phyloP scores from a whole-genome alignment of 495 filamentous ascomycete species.

The Neurospora intermedia region DNA sequence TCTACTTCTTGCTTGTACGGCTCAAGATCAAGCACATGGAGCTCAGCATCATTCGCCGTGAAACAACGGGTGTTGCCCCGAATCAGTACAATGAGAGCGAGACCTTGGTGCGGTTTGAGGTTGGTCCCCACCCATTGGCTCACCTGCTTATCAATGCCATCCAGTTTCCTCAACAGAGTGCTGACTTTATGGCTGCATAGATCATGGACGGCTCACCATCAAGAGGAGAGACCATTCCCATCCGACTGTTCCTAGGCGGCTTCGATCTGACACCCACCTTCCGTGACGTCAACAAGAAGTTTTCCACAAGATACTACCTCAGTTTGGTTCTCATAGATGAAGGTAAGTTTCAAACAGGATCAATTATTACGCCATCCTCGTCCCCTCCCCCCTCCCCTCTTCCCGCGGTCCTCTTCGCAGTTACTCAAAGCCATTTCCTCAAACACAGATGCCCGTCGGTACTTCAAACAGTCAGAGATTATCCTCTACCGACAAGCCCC shows the following conservation, averaged over 20 bases:
- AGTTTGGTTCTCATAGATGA: conserved; percentile 95
- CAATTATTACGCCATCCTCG: background rate
- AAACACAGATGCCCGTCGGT: conserved; percentile 72
- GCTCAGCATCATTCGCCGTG: conserved; percentile 89
- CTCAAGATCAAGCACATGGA: conserved; percentile 99
- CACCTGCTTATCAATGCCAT: background rate
- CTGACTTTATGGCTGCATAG: conserved; percentile 29
- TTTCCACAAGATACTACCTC: conserved; percentile 95
- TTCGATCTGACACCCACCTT: conserved; percentile 98
- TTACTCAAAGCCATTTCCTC: background rate
- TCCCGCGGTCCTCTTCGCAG: background rate
- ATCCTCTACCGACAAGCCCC: conserved; percentile 93
- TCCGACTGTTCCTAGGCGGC: conserved; percentile 91
- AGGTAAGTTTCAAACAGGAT: conserved; percentile 42
- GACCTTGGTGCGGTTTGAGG: conserved; percentile 95
- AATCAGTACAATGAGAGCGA: conserved; percentile 99
- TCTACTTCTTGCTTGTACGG: conserved; percentile 96
- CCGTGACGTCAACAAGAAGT: conserved; percentile 99
- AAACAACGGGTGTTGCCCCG: conserved; percentile 96
- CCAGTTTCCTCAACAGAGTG: background rate
- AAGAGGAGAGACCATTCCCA: conserved; percentile 95
- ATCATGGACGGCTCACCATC: conserved; percentile 99
- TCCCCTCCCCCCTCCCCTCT: too few species aligned
- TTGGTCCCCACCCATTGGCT: conserved; percentile 25
- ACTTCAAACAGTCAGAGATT: conserved; percentile 99